Conservation (phyloP, 2,329 filamentous ascomycete species). For the Monosporascus cannonballus region DNA sequence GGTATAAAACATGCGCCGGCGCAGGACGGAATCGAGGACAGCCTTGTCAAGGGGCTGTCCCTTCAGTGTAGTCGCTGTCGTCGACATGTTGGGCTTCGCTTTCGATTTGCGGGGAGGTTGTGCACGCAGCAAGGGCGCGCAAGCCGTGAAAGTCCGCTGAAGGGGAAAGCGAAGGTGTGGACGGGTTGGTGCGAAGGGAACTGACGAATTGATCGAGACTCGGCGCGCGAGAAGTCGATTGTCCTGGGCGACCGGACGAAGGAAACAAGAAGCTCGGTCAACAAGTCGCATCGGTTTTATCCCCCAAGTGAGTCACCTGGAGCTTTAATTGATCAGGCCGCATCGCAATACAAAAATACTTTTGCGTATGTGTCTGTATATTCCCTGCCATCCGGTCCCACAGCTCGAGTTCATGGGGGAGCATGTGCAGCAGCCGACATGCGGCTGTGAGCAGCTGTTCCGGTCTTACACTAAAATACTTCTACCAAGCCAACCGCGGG, state of each 20-base stretch:
- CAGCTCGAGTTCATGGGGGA: too few relatives aligned
- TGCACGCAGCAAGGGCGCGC: background rate
- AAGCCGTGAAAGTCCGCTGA: background rate
- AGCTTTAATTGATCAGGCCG: background rate
- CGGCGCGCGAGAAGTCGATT: background rate
- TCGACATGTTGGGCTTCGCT: slow-evolving; percentile 34
- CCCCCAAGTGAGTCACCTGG: background rate
- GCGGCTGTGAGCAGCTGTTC: too few relatives aligned
- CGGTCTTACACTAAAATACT: too few relatives aligned
- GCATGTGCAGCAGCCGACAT: too few relatives aligned
- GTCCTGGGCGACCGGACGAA: background rate
- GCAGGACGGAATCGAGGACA: slow-evolving; percentile 77
- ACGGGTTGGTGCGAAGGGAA: background rate
- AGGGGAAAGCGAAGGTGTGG: background rate
- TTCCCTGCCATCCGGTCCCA: too few relatives aligned
- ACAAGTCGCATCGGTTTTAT: background rate
- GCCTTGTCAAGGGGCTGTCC: slow-evolving; percentile 84
- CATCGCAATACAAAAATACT: background rate
- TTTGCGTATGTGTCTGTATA: too few relatives aligned
- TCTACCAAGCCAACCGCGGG: too few relatives aligned
- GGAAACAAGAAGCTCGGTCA: background rate
- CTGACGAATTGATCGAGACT: background rate
- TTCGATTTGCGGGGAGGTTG: background rate
- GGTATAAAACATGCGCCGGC: slow-evolving; percentile 88
- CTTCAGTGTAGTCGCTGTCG: slow-evolving; percentile 67